Percentiles rank a stretch among this genome's conserved stretches.
phyloP scores from a whole-genome alignment of 352 stramenopile genomes.

The Phytopythium vexans region DNA sequence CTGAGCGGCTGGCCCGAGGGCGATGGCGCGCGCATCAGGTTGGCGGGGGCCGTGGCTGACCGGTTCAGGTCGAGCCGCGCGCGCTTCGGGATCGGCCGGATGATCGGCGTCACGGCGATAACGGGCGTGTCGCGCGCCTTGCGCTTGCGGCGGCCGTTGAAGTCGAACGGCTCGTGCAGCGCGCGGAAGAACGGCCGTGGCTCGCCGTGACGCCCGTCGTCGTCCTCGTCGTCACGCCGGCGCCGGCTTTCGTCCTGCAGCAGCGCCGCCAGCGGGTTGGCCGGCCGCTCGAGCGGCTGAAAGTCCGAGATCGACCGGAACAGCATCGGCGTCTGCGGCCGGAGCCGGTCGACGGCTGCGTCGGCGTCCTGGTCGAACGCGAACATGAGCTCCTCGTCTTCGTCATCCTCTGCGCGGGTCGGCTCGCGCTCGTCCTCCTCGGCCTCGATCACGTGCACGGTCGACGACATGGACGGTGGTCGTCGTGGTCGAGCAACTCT shows the following conservation, averaged over 20 bases:
- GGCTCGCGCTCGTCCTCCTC: slow-evolving; percentile 15
- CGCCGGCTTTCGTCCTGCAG: slow-evolving; percentile 29
- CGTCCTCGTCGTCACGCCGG: slow-evolving; percentile 24
- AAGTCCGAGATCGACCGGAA: slow-evolving; percentile 34
- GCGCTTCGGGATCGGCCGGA: slow-evolving; percentile 55
- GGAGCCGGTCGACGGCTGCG: neutral
- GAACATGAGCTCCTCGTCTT: slow-evolving; percentile 79
- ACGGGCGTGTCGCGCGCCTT: slow-evolving; percentile 43
- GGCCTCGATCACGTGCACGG: slow-evolving; percentile 1
- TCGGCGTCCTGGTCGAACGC: slow-evolving; percentile 37
- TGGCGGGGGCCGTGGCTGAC: slow-evolving; percentile 19
- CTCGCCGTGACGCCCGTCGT: neutral
- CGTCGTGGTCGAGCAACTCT: too few relatives aligned
- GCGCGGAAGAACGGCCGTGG: slow-evolving; percentile 7
- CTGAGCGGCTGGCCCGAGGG: slow-evolving; percentile 6
- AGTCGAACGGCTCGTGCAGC: slow-evolving; percentile 18
- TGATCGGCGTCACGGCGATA: slow-evolving; percentile 23
- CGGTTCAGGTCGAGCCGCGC: slow-evolving; percentile 23
- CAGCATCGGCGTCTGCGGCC: slow-evolving; percentile 4
- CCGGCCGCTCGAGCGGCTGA: slow-evolving; percentile 17
- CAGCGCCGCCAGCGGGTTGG: slow-evolving; percentile 41
- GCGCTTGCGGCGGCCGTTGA: slow-evolving; percentile 50
- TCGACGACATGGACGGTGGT: neutral
- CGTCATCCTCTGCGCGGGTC: slow-evolving; percentile 1
- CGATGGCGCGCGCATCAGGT: slow-evolving; percentile 26